Evolutionary conservation across 331 rosid genomes (phyloP), one percentile per base, ranked within the genome.

Genomic region (Ulmus americana): DNA sequence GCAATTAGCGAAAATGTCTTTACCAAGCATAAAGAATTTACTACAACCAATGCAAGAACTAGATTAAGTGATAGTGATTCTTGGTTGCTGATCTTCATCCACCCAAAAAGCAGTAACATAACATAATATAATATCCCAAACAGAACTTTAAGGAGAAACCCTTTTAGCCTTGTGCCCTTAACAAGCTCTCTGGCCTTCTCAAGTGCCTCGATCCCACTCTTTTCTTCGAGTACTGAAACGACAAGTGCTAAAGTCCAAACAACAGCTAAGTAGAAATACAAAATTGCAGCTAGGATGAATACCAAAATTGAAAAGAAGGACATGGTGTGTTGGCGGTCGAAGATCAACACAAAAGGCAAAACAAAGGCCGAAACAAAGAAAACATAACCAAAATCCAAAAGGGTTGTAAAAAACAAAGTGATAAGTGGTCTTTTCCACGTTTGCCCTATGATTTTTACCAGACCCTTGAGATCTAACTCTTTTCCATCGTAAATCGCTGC

Each of bases 121-220:
- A 7, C 7, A 6, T 10, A 28, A 39, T 40, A 15, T 0, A 45
- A 0, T 10, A 28, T 14, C 10, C 16, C 58, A 39, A 60, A 75
- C 48, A 69, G 8, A 74, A 78, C 43, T 13, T 73, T 65, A 28
- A 74, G 69, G 5, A 69, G 47, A 60, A 73, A 74, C 45, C 73
- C 82, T 13, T 50, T 48, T 10, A 70, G 12, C 39, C 45, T 79
- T 12, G 50, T 16, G 22, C 80, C 79, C 64, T 61, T 70, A 11
- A 50, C 43, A 10, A 66, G 72, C 55, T 61, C 45, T n/a, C 39
- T 63, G 6, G 83, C 83, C 55, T 57, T 70, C 47, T 73, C 79
- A 58, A 78, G 40, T 16, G 73, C 76, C 38, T 69, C 53, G 28
- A 64, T 16, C 14, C 82, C 79, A 16, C 73, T 20, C 43, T 54